Base-by-base conservation (phyloP, 257 asterid genomes). In the Hygrophila difformis region DNA sequence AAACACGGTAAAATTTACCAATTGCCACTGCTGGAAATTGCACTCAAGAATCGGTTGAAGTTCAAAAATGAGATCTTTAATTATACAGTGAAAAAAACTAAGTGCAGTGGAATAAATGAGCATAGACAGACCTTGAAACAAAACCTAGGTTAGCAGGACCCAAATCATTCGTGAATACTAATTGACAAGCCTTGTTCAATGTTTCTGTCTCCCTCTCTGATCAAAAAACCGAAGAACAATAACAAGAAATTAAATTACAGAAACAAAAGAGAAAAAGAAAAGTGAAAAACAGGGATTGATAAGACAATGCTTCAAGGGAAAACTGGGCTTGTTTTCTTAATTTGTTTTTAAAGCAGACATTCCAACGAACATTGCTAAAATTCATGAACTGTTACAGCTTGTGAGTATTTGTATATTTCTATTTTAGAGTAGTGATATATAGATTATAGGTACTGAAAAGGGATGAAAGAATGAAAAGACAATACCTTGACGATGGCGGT, bases 151-250 rank as follows among this genome's bases (percentile, higher is more conserved):
- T 81, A 33, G 55, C 62, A 7, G 76, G 94, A 41, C 81, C 75
- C 22, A 84, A 50, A 63, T 88, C 97, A 57, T 69, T 89, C 6
- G 70, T 71, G 77, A 77, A 79, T 18, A 89, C 96, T 50, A 89
- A 80, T 26, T 84, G 95, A 37, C 97, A 91, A 48, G 97, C 97
- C 63, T 78, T 82, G 76, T 85, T 82, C 69, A 89, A 63, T 8
- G 94, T 84, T 60, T 89, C 97, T 12, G 96, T 82, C 81, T 89
- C 96, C 78, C 96, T 77, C 65, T 89, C 97, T 88, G 73, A n/a
- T n/a, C n/a, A n/a, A n/a, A n/a, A n/a, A n/a, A n/a, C n/a, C n/a
- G n/a, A n/a, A n/a, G n/a, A n/a, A n/a, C n/a, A n/a, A n/a, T n/a
- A n/a, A n/a, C n/a, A n/a, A n/a, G n/a, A n/a, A n/a, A n/a, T n/a